Base-by-base conservation (phyloP, 371 early-diverging fungal genomes). In the Saksenaea vasiformis region DNA sequence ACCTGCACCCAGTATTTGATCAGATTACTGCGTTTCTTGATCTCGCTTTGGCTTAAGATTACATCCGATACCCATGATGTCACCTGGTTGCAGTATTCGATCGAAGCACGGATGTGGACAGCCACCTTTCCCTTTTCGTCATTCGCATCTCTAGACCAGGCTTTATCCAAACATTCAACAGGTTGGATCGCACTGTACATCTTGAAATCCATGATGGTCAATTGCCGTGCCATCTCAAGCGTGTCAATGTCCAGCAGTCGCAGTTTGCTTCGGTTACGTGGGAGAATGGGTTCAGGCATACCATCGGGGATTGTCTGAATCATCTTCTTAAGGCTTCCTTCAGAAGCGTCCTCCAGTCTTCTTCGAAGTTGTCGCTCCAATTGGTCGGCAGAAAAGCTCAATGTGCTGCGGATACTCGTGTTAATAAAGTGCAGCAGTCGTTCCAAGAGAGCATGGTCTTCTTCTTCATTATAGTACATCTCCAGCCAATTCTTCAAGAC, bases 401-500 rank as follows among this genome's bases (percentile, higher is more conserved):
- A 84, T 5, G 84, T 70, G 34, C 89, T 88, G 35, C 85, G 84
- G 78, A 95, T 90, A 9, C 77, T 84, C 1, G 88, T 90, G 47
- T 83, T 77, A 2, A 93, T 90, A 68, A 96, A 96, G 28, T 87
- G 77, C 19, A 88, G 79, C 28, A 95, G 77, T 64, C 77, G 82
- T 58, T 92, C 89, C 24, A 96, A 73, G 8, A 88, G 83, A 9
- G 53, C 79, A 0, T 68, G 67, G 15, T 85, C 87, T 53, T 90
- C 87, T 63, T 90, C 87, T 58, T 94, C 91, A 10, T 86, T 69
- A 72, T 91, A 95, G 73, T 92, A 90, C 64, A 84, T 79, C 69
- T 95, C 96, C 7, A 97, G 80, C 98, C 98, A 97, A 3, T 85
- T 87, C 76, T 94, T 94, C 64, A 95, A 79, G n/a, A 95, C 86